phyloP scores from a whole-genome alignment of 192 early-diverging fungal species.

The Coemansia sp. region DNA sequence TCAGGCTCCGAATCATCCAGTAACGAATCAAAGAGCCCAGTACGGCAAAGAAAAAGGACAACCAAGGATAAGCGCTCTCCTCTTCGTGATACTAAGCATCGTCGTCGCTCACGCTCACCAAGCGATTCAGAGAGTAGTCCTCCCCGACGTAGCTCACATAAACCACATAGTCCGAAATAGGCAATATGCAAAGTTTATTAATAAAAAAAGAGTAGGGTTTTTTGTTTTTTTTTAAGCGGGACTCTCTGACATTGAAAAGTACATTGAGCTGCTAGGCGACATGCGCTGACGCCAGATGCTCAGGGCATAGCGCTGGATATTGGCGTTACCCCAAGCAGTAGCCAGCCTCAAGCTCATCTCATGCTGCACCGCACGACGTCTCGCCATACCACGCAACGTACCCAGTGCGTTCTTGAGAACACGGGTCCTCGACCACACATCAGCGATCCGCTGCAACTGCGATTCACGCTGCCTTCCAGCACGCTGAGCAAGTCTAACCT shows the following conservation, averaged over 20 bases:
- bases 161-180: neutral
- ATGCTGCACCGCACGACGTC: conserved; percentile 10
- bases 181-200: neutral
- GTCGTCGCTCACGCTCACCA: conserved; percentile 8
- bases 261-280: conserved; percentile 42
- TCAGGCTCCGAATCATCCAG: neutral
- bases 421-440: conserved; percentile 3
- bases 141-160: neutral
- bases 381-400: neutral
- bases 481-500: conserved; percentile 24
- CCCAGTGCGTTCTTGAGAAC: conserved; percentile 6
- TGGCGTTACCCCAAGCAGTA: conserved; percentile 41
- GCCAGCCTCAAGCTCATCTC: conserved; percentile 34
- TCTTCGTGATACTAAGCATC: neutral
- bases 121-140: conserved; percentile 4
- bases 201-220: neutral
- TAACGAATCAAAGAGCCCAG: conserved; percentile 2
- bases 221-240: conserved; percentile 3
- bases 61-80: neutral
- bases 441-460: conserved; percentile 15
- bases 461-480: conserved; percentile 1
- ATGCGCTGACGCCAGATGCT: conserved; percentile 26
- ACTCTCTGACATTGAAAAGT: conserved; percentile 27
- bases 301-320: conserved; percentile 24
- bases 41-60: neutral